A percentile compares a stretch with the other conserved stretches of the same genome.
Conservation (phyloP, 225 moss, liverwort and hornwort species). For the Straminergon stramineum region DNA sequence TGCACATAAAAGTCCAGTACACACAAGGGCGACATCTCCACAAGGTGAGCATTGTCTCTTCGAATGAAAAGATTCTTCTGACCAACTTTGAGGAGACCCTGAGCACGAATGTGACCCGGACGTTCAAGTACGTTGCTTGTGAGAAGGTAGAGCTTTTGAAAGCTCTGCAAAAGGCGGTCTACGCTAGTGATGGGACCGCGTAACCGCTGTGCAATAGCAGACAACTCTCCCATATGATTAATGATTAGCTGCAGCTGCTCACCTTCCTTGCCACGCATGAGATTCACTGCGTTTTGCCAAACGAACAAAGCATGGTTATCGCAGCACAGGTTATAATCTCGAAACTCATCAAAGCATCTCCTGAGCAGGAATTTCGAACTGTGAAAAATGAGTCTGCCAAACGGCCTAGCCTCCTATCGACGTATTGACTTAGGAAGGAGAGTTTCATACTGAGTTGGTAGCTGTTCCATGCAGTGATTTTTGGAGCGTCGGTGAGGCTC, state of each 20-base stretch:
- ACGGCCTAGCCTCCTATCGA: background rate
- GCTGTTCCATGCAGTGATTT: constrained; percentile 39
- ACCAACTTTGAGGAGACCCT: constrained; percentile 88
- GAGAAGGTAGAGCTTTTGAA: constrained; percentile 68
- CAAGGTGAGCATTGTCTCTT: constrained; percentile 45
- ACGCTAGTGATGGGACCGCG: constrained; percentile 74
- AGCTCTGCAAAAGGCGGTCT: constrained; percentile 50
- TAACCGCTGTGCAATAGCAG: constrained; percentile 77
- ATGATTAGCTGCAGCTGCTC: constrained; percentile 65
- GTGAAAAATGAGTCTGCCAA: background rate
- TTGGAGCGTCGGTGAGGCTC: constrained; percentile 17
- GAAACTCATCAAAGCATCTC: background rate
- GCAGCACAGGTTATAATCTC: background rate
- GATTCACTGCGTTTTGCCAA: constrained; percentile 19
- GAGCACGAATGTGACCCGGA: constrained; percentile 61
- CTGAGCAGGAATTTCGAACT: background rate
- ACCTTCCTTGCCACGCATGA: constrained; percentile 39
- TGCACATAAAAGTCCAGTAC: constrained; percentile 91
- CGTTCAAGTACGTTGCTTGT: constrained; percentile 55
- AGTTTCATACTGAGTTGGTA: constrained; percentile 29
- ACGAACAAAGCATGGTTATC: background rate
- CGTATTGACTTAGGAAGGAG: background rate
- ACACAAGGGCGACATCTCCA: constrained; percentile 90
- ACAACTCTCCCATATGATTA: constrained; percentile 58
- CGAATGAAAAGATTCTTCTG: constrained; percentile 81